Evolutionary conservation across 768 basidiomycete species (phyloP), one percentile per base, ranked within the genome.

Genomic region (Termitomyces heimii): DNA sequence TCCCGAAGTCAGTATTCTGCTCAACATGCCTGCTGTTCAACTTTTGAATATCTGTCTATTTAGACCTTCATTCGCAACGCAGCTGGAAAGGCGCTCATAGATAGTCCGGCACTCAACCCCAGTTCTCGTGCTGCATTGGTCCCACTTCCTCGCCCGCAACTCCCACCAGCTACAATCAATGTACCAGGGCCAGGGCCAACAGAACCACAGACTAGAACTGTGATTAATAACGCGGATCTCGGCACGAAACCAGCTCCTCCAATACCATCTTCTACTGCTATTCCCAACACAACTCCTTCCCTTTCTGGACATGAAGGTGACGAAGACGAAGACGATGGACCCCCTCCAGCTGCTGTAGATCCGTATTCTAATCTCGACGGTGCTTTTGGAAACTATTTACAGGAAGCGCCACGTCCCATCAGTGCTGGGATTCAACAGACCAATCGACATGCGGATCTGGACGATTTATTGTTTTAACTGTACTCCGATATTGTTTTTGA

Each of bases 11-110:
- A 62, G 76, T 39, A 10, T 4, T 39, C 18, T 63, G 44, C 32
- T 55, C 53, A 48, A 14, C 5, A 16, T 42, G 44, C 9, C 9
- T 31, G 31, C 51, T 53, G 10, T 46, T 44, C 24, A 43, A 39
- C 4, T 49, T 35, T 7, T 24, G 55, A 46, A 39, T 61, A 43
- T 39, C 58, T 8, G n/a, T 53, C 42, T 40, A 59, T 24, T 40
- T 40, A 94, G 90, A 96, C 94, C 2, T 98, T 98, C 73, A 98
- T 98, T 65, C 87, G 95, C 24, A 88, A 88, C 62, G 92, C 94
- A 8, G 80, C 85, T 44, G 89, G 92, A 40, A 91, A 85, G 66
- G 89, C 90, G 26, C 77, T 98, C 55, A 70, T 75, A 52, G 95
- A 98, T 70, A 94, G 90, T 47, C 92, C 94, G 14, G 95, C 95